Evolutionary conservation across 2,329 filamentous ascomycete species (phyloP).

Genomic region (Hypoxylon sp.): DNA sequence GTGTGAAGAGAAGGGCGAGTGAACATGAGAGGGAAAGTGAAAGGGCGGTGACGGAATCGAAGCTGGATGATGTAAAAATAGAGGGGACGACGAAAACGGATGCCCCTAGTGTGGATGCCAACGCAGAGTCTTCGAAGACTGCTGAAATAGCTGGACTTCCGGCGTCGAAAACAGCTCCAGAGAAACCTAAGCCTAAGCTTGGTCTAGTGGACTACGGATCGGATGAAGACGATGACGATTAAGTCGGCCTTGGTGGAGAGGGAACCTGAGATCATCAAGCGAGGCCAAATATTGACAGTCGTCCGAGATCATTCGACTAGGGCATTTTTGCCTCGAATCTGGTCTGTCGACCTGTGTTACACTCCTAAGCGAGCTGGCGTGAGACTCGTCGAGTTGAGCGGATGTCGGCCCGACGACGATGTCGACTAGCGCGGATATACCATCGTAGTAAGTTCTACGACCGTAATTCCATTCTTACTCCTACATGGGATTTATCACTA

Average conservation of each 20-base stretch:
- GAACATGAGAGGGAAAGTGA: constrained; percentile 57
- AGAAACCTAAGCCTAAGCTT: constrained; percentile 52
- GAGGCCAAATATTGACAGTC: background rate
- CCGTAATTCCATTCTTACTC: background rate
- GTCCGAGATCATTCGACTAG: background rate
- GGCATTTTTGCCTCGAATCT: background rate
- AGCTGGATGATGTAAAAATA: constrained; percentile 29
- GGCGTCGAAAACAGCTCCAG: constrained; percentile 11
- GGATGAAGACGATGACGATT: constrained; percentile 63
- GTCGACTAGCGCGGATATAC: background rate
- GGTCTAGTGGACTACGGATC: constrained; percentile 71
- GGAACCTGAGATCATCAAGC: background rate
- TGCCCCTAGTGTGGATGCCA: constrained; percentile 5
- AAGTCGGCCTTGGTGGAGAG: background rate
- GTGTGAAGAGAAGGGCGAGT: constrained; percentile 58
- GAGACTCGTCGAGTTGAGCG: background rate
- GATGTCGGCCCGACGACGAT: background rate
- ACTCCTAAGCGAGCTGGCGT: background rate
- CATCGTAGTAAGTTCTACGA: background rate
- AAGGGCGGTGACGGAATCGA: constrained; percentile 48
- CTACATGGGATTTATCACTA: background rate
- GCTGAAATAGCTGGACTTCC: constrained; percentile 23
- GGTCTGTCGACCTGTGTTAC: background rate
- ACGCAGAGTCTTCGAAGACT: constrained; percentile 4
- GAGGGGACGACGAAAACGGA: background rate